Conservation (phyloP, 805 yeast species). For the Danielia reshetovae region DNA sequence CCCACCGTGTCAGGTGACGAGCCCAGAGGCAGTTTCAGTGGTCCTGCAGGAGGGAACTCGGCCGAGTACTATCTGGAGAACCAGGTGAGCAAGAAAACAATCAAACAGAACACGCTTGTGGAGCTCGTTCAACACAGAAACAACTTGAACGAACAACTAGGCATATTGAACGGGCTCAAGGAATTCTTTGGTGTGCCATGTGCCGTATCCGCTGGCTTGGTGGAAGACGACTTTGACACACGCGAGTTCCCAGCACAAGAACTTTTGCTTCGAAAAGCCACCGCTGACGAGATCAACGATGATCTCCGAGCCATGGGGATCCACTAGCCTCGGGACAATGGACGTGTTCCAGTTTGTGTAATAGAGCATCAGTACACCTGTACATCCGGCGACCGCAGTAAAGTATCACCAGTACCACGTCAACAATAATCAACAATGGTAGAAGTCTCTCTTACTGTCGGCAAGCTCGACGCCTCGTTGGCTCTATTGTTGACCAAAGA, state of each 20-base stretch:
- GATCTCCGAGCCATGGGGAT: slow-evolving; percentile 70
- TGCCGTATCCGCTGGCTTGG: slow-evolving; percentile 45
- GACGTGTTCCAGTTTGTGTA: too few relatives aligned
- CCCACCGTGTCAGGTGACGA: slow-evolving; percentile 20
- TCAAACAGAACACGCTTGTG: slow-evolving; percentile 33
- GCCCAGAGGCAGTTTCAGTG: background rate
- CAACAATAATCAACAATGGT: slow-evolving; percentile 46
- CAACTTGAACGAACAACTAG: slow-evolving; percentile 63
- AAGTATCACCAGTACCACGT: background rate
- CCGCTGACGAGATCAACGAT: slow-evolving; percentile 66
- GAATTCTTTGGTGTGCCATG: slow-evolving; percentile 80
- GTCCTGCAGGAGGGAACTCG: slow-evolving; percentile 16
- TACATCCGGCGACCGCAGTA: slow-evolving; percentile 2
- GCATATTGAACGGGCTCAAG: slow-evolving; percentile 63
- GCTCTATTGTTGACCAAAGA: slow-evolving; percentile 86
- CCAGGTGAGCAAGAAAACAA: slow-evolving; percentile 29
- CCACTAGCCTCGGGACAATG: slow-evolving; percentile 6
- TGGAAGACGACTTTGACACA: slow-evolving; percentile 22
- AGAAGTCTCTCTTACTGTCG: slow-evolving; percentile 90
- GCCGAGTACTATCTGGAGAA: slow-evolving; percentile 14
- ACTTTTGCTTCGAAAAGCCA: slow-evolving; percentile 49
- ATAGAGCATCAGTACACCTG: slow-evolving; percentile 1
- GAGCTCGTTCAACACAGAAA: slow-evolving; percentile 62
- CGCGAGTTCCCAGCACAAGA: slow-evolving; percentile 23
- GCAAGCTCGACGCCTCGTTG: slow-evolving; percentile 91